Evolutionary conservation across 2,329 filamentous ascomycete species (phyloP).

Genomic region (Coleophoma eucalyptorum): DNA sequence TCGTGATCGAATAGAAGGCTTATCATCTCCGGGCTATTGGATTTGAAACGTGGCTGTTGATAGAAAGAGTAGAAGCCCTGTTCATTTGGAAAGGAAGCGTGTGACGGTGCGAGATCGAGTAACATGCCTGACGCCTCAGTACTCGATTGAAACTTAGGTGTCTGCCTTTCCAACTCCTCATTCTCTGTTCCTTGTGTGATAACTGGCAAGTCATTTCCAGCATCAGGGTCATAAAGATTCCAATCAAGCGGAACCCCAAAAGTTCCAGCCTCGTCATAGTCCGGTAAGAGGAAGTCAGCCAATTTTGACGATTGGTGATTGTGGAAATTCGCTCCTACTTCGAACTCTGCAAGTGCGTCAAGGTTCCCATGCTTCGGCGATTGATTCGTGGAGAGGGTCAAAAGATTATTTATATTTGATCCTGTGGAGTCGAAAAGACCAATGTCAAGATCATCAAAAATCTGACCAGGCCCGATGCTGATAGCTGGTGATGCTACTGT

Average conservation of each 20-base stretch:
- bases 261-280: too few relatives aligned
- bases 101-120: too few relatives aligned
- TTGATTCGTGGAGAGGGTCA: not conserved
- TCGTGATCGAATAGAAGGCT: conserved; percentile 54
- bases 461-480: not conserved
- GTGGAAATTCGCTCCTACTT: not conserved
- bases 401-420: not conserved
- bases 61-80: not conserved
- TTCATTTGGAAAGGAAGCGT: not conserved
- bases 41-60: not conserved
- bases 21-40: conserved; percentile 21
- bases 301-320: not conserved
- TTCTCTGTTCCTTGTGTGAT: too few relatives aligned
- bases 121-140: too few relatives aligned
- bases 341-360: not conserved
- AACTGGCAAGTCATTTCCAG: too few relatives aligned
- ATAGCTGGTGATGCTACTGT: not conserved
- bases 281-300: not conserved
- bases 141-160: too few relatives aligned
- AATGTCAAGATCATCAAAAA: not conserved
- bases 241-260: too few relatives aligned
- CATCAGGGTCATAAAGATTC: too few relatives aligned
- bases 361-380: not conserved
- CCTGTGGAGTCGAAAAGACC: not conserved
- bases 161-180: too few relatives aligned